Percentiles rank a stretch among this genome's conserved stretches.
Conservation (phyloP, 2,329 filamentous ascomycete species). For the Aspergillus sp. region DNA sequence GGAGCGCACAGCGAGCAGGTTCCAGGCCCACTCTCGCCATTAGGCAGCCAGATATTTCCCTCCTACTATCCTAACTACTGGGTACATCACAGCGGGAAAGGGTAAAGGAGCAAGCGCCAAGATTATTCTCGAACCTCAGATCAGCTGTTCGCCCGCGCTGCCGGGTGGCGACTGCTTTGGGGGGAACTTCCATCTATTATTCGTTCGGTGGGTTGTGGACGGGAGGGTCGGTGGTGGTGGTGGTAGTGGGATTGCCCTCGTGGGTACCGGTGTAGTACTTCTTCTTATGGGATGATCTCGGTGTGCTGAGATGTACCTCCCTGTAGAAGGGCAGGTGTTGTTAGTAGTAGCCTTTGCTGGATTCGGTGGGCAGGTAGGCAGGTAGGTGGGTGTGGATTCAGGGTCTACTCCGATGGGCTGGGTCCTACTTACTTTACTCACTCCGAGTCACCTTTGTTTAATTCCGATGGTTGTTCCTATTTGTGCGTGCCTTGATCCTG, state of each 20-base stretch:
- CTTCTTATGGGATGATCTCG: background rate
- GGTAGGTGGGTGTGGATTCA: background rate
- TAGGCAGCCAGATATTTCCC: constrained; percentile 19
- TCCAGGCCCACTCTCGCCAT: constrained; percentile 16
- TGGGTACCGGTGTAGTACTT: constrained; percentile 1
- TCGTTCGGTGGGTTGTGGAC: background rate
- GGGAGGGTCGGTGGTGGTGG: background rate
- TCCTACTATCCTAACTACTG: background rate
- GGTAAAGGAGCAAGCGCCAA: too few relatives aligned
- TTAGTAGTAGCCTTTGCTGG: background rate
- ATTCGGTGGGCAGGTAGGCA: background rate
- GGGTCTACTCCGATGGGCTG: background rate
- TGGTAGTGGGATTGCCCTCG: background rate
- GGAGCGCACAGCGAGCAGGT: background rate
- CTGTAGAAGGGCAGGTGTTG: background rate
- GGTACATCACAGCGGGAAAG: background rate
- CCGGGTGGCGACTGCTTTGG: background rate
- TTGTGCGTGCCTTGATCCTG: background rate
- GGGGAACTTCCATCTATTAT: background rate
- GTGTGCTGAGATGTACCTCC: background rate
- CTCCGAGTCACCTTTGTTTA: background rate
- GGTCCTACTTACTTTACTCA: too few relatives aligned
- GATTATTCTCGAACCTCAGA: background rate
- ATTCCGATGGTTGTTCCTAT: background rate
- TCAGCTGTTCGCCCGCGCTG: background rate